These are phyloP conservation scores for Ceratocystiopsis brevicomis DNA, from an alignment of 2,329 filamentous ascomycete genomes.

Conservation along the genomic window DNA sequence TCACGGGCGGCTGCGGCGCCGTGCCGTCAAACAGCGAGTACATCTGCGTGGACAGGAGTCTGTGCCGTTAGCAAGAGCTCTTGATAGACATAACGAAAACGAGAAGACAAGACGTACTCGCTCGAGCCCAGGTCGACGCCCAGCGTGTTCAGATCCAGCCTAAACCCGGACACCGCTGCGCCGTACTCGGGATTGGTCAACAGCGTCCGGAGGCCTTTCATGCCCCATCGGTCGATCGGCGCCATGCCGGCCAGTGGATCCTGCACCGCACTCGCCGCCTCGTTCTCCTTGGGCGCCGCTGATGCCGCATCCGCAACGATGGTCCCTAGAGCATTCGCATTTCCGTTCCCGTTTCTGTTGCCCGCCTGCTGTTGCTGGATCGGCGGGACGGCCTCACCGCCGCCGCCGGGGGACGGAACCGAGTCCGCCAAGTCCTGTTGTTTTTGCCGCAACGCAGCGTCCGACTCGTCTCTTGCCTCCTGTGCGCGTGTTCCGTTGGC, in stretches of 20 bases:
- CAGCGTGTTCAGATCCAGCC: slow-evolving; percentile 37
- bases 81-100: background rate
- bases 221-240: slow-evolving; percentile 43
- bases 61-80: slow-evolving; percentile 12
- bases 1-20: slow-evolving; percentile 37
- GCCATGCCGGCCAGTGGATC: slow-evolving; percentile 43
- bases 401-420: too few species aligned
- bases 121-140: slow-evolving; percentile 37
- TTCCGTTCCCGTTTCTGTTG: too few species aligned
- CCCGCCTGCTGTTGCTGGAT: too few species aligned
- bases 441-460: slow-evolving; percentile 20
- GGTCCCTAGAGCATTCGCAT: too few species aligned
- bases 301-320: too few species aligned
- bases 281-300: slow-evolving; percentile 17
- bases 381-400: too few species aligned
- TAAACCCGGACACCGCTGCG: slow-evolving; percentile 38
- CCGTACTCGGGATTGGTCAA: slow-evolving; percentile 47
- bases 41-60: slow-evolving; percentile 37
- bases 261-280: slow-evolving; percentile 24
- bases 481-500: slow-evolving; percentile 21
- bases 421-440: too few species aligned
- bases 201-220: slow-evolving; percentile 43
- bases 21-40: slow-evolving; percentile 42
- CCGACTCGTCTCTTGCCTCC: slow-evolving; percentile 27
- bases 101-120: slow-evolving; percentile 28